Evolutionary conservation across 2,329 filamentous ascomycete species (phyloP), one percentile per base, ranked within the genome.

Genomic region (Trichoderma arundinaceum): DNA sequence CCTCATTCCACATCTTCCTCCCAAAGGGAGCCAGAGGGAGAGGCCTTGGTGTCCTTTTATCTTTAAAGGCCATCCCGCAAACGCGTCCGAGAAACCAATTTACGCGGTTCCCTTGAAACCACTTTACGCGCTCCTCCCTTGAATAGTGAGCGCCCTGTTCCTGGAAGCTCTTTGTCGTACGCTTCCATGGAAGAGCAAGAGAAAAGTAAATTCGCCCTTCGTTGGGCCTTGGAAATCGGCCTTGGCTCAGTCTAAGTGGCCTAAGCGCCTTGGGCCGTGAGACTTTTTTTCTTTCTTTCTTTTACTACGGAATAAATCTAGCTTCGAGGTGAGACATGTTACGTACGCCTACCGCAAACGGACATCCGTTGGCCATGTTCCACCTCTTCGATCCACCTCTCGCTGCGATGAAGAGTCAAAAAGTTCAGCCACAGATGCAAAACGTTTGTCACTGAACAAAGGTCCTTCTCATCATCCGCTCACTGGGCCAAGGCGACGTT

Each of bases 391-490:
- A 39, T 56, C 52, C 52, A 60, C 19, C 8, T 17, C 28, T 9
- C 44, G 44, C 43, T 32, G 44, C n/a, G 33, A n/a, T 51, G 33
- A 28, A 39, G 17, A 60, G n/a, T 51, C 44, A 60, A 60, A 60
- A 51, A 15, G 19, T 60, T 60, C 57, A 60, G 57, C 57, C 57
- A 60, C 57, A 60, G 44, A 60, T 60, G 57, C 44, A 59, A 59
- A 19, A 22, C 43, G 44, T 19, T 48, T 59, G 56, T 59, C 56
- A 59, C 22, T 19, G 46, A 60, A 51, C 57, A 60, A 60, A 60
- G 57, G 44, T 59, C 15, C 57, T 38, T 59, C n/a, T 33, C 17
- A 41, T 17, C 19, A 41, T 15, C 43, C 43, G 22, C 38, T 59
- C 56, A 48, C 43, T 46, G 17, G 12, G 32, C 32, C 5, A 32